phyloP scores from a whole-genome alignment of 2,329 filamentous ascomycete genomes.

The Mycosphaerella arachidis region DNA sequence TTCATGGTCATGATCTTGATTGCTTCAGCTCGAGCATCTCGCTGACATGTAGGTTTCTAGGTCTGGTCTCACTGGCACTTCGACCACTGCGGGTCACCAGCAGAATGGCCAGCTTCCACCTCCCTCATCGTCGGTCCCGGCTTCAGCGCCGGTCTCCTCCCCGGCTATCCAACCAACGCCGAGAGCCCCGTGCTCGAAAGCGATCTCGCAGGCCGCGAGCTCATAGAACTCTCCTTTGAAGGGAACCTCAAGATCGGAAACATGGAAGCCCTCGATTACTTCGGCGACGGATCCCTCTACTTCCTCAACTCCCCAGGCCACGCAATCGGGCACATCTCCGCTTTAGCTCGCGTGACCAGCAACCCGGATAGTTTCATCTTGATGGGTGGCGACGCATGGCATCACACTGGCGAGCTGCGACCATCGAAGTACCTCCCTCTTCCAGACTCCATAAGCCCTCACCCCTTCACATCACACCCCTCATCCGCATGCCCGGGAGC shows the following conservation, averaged over 20 bases:
- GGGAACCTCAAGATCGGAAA: slow-evolving; percentile 37
- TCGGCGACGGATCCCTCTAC: slow-evolving; percentile 53
- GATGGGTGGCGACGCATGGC: slow-evolving; percentile 46
- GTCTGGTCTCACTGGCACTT: slow-evolving; percentile 40
- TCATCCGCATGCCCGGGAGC: slow-evolving; percentile 38
- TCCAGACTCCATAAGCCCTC: slow-evolving; percentile 36
- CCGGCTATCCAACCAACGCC: slow-evolving; percentile 41
- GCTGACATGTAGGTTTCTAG: not conserved
- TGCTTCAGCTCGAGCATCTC: not conserved
- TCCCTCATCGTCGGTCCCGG: slow-evolving; percentile 51
- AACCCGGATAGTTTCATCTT: slow-evolving; percentile 42
- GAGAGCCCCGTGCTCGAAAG: slow-evolving; percentile 11
- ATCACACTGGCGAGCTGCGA: slow-evolving; percentile 45
- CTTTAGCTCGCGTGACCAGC: slow-evolving; percentile 42
- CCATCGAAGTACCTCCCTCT: slow-evolving; percentile 41
- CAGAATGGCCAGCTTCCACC: slow-evolving; percentile 44
- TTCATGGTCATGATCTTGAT: slow-evolving; percentile 27
- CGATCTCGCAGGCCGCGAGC: slow-evolving; percentile 26
- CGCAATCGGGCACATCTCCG: slow-evolving; percentile 47
- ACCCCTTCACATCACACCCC: slow-evolving; percentile 33
- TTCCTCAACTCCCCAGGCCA: slow-evolving; percentile 52
- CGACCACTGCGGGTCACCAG: slow-evolving; percentile 51
- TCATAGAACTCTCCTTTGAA: slow-evolving; percentile 33
- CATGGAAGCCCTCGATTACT: slow-evolving; percentile 49
- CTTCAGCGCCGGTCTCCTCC: slow-evolving; percentile 43